Percentiles rank a stretch among this genome's conserved stretches.
phyloP scores from a whole-genome alignment of 805 yeast genomes.

The Suhomyces canberraensis region DNA sequence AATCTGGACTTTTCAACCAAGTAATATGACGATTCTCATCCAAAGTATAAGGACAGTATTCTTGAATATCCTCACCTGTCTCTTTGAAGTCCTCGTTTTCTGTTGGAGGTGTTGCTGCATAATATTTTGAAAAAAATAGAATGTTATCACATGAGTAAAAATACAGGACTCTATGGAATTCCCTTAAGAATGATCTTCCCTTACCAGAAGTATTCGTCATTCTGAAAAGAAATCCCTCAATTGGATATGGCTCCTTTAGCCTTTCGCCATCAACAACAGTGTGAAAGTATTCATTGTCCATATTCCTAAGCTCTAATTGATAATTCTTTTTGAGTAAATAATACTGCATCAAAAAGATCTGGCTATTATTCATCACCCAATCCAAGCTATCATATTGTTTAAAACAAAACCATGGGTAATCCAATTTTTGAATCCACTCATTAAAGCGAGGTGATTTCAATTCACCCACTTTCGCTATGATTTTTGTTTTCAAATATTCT shows the following conservation, averaged over 20 bases:
- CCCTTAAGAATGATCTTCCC: slow-evolving; percentile 31
- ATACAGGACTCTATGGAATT: slow-evolving; percentile 56
- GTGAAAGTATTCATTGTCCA: slow-evolving; percentile 36
- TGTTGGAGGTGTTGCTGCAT: slow-evolving; percentile 62
- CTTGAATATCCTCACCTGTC: slow-evolving; percentile 23
- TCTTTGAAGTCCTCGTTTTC: slow-evolving; percentile 12
- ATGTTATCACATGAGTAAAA: slow-evolving; percentile 60
- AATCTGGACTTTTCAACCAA: slow-evolving; percentile 57
- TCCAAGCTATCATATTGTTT: slow-evolving; percentile 73
- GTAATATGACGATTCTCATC: slow-evolving; percentile 49
- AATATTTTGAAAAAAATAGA: slow-evolving; percentile 54
- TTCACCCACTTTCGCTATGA: slow-evolving; percentile 30
- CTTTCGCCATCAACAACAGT: slow-evolving; percentile 11
- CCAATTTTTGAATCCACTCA: slow-evolving; percentile 21
- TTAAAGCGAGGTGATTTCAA: slow-evolving; percentile 7
- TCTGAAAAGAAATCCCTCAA: slow-evolving; percentile 77
- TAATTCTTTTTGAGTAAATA: slow-evolving; percentile 34
- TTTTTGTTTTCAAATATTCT: slow-evolving; percentile 35
- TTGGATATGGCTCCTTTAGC: slow-evolving; percentile 58
- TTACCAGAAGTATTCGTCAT: slow-evolving; percentile 51
- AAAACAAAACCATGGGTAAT: slow-evolving; percentile 50
- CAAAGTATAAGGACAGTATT: slow-evolving; percentile 53
- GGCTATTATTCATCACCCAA: slow-evolving; percentile 33
- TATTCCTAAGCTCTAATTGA: slow-evolving; percentile 59
- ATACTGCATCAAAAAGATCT: slow-evolving; percentile 25